Percentiles rank a stretch among this genome's conserved stretches.
Evolutionary conservation across 2,329 filamentous ascomycete genomes (phyloP).

Genomic region (Didymella arachidicola): DNA sequence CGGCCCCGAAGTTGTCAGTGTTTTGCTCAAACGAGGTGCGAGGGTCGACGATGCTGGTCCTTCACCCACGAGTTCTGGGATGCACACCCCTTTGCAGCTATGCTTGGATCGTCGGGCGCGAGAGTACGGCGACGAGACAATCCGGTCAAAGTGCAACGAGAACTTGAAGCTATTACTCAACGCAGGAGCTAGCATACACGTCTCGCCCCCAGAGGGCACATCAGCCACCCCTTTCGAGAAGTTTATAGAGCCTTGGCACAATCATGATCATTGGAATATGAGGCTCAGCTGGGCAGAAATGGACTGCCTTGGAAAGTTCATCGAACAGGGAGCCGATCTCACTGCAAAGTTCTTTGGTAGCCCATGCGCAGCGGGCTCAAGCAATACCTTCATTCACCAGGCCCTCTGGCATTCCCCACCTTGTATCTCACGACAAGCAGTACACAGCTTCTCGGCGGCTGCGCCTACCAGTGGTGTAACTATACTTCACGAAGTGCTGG

Average conservation of each 20-base stretch:
- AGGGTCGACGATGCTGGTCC: constrained; percentile 33
- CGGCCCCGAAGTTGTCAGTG: constrained; percentile 38
- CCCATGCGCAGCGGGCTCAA: constrained; percentile 30
- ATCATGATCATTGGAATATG: constrained; percentile 33
- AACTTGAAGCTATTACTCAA: constrained; percentile 41
- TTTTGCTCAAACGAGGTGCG: constrained; percentile 42
- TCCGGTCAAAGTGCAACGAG: constrained; percentile 33
- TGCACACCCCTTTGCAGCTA: constrained; percentile 37
- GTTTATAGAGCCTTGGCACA: constrained; percentile 44
- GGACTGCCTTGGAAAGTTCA: constrained; percentile 40
- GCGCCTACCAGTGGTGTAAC: constrained; percentile 27
- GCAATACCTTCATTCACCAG: constrained; percentile 43
- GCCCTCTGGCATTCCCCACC: constrained; percentile 46
- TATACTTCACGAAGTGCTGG: constrained; percentile 42
- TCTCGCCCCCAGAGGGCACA: constrained; percentile 23
- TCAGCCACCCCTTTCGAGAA: constrained; percentile 32
- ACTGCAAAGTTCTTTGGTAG: constrained; percentile 31
- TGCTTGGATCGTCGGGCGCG: constrained; percentile 35
- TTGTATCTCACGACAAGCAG: constrained; percentile 30
- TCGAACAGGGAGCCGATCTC: constrained; percentile 37
- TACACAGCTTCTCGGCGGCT: constrained; percentile 30
- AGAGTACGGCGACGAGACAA: constrained; percentile 26
- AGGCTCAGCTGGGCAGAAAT: constrained; percentile 32
- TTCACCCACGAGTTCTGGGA: constrained; percentile 15
- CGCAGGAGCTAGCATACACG: constrained; percentile 41